A percentile compares a stretch with the other conserved stretches of the same genome.
These are phyloP conservation scores for Limonium bicolor DNA, from an alignment of 148 eudicot genomes.

Conservation along the genomic window DNA sequence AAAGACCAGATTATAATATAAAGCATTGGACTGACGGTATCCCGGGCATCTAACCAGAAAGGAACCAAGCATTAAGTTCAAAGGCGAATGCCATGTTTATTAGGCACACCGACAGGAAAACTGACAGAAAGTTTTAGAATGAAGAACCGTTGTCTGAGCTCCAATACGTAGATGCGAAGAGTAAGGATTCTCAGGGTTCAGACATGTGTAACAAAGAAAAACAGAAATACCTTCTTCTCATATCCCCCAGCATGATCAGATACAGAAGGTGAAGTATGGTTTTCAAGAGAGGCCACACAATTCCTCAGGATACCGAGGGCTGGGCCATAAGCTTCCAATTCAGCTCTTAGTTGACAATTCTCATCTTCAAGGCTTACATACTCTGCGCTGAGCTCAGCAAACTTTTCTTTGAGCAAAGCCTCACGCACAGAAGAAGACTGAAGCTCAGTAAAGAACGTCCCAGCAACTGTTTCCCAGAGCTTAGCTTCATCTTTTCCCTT, in stretches of 20 bases:
- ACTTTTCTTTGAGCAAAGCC: constrained; percentile 49
- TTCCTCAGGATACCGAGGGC: constrained; percentile 44
- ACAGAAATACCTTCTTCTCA: constrained; percentile 32
- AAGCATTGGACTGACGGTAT: background rate
- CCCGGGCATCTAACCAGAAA: too few species aligned
- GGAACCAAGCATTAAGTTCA: too few species aligned
- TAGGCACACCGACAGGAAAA: too few species aligned
- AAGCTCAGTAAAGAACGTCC: constrained; percentile 40
- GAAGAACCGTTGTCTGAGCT: too few species aligned
- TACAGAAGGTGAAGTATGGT: constrained; percentile 19
- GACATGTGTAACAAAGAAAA: background rate
- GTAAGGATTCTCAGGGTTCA: too few species aligned
- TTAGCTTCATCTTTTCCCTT: constrained; percentile 33
- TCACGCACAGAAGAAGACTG: constrained; percentile 44
- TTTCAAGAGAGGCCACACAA: constrained; percentile 62
- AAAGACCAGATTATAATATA: background rate
- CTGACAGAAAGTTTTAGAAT: too few species aligned
- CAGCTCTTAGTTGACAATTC: constrained; percentile 47
- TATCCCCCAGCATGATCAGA: constrained; percentile 15
- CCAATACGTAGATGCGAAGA: too few species aligned
- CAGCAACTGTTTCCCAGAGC: constrained; percentile 47
- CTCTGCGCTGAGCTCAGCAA: constrained; percentile 39
- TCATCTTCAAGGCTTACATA: constrained; percentile 38
- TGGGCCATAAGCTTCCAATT: constrained; percentile 44
- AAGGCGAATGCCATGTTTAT: too few species aligned